Percentiles rank a stretch among this genome's conserved stretches.
These are phyloP conservation scores for Penicillium rolfsii DNA, from an alignment of 2,329 filamentous ascomycete genomes.

Conservation along the genomic window DNA sequence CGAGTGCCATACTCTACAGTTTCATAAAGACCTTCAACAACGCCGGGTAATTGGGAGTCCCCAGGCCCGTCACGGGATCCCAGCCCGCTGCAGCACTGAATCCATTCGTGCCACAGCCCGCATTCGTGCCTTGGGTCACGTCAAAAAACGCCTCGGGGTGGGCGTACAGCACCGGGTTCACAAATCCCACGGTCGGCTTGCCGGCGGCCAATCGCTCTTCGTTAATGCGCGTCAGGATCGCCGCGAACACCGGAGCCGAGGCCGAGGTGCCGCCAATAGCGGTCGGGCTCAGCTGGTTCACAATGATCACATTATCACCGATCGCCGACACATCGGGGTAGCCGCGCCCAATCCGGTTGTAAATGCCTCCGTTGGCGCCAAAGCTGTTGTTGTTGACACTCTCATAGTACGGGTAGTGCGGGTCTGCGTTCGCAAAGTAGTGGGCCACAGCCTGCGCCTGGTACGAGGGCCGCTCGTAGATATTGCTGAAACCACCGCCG, in stretches of 20 bases:
- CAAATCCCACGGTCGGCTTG: constrained; percentile 57
- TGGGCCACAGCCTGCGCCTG: constrained; percentile 42
- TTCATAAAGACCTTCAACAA: constrained; percentile 40
- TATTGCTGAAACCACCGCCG: constrained; percentile 50
- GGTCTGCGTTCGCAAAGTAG: constrained; percentile 38
- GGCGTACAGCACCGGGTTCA: constrained; percentile 51
- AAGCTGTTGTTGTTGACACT: constrained; percentile 38
- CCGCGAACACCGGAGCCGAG: constrained; percentile 58
- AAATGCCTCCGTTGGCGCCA: constrained; percentile 33
- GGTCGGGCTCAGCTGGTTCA: constrained; percentile 27
- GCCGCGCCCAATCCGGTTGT: constrained; percentile 40
- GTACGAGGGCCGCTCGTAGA: constrained; percentile 46
- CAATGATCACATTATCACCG: constrained; percentile 42
- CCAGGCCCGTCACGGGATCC: constrained; percentile 43
- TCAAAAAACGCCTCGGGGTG: constrained; percentile 39
- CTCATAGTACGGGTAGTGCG: constrained; percentile 37
- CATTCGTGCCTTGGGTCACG: constrained; percentile 36
- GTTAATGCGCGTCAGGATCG: constrained; percentile 60
- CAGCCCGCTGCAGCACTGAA: constrained; percentile 34
- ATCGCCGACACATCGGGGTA: constrained; percentile 45
- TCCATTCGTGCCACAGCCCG: constrained; percentile 36
- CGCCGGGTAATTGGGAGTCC: constrained; percentile 38
- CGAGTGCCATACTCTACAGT: constrained; percentile 7
- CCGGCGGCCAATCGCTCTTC: constrained; percentile 56
- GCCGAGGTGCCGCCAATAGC: constrained; percentile 45